Base-by-base conservation (phyloP, 1,284 basidiomycete genomes). In the Austroboletus niveus region DNA sequence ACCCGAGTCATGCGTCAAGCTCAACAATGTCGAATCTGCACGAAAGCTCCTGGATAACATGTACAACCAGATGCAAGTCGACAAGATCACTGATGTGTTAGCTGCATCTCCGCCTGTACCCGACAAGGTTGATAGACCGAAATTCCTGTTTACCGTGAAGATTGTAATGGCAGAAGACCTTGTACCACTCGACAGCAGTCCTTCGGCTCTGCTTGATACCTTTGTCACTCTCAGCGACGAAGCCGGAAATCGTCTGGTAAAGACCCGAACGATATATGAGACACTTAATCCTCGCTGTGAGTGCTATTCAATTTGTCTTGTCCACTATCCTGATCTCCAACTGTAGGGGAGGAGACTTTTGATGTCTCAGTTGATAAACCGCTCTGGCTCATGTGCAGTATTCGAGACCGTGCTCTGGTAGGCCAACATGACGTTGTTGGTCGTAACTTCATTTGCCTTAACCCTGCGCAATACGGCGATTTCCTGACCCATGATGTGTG, bases 1-100 rank as follows among this genome's bases (percentile, higher is more conserved):
- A 49, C 80, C 94, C 0, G 82, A 94, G 74, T 94, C 93, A 0
- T 98, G 96, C 64, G 92, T 99, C 63, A 98, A 98, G 73, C 80
- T 99, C 44, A 99, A 99, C 76, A 98, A 99, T 67, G 88, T 99
- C 57, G 94, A 97, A 62, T 89, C 92, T 2, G 94, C 95, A 1
- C 83, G 95, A 11, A 84, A 85, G 52, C 78, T 97, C 48, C 78
- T 99, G 49, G 97, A 99, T 69, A 90, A 89, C 61, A 89, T 99
- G 77, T 99, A 98, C 70, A 85, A 81, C 48, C 89, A 92, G 59
- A 87, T 98, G 75, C 81, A 96, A 53, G 94, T 89, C 0, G 97
- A 99, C 72, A 86, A 87, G 65, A 82, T 96, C 55, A 84, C 90
- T 0, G 84, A 87, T 38, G 76, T 84, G 24, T 66, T 90, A 48